phyloP scores from a whole-genome alignment of 805 yeast species.

The Nakazawaea wyomingensis region DNA sequence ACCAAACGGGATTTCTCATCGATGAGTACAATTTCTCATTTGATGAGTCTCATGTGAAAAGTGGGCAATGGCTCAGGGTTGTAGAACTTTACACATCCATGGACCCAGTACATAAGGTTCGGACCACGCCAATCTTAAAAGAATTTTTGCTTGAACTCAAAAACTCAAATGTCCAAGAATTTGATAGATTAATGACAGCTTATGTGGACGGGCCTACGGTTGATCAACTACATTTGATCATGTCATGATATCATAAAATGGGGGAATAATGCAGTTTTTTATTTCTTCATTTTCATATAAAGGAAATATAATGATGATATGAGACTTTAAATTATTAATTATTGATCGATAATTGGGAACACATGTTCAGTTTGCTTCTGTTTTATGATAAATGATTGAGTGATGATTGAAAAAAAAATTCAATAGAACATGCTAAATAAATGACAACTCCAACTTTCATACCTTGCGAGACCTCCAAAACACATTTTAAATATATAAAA shows the following conservation, averaged over 20 bases:
- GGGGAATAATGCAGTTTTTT: neutral
- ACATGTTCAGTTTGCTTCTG: too few species aligned
- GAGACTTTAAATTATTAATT: too few species aligned
- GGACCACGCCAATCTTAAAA: conserved; percentile 40
- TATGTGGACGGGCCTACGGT: conserved; percentile 24
- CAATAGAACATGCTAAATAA: too few species aligned
- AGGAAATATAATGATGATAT: neutral
- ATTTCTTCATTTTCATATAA: too few species aligned
- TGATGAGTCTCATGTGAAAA: conserved; percentile 21
- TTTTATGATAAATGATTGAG: too few species aligned
- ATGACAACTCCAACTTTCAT: too few species aligned
- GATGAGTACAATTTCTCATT: conserved; percentile 29
- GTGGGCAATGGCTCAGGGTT: conserved; percentile 39
- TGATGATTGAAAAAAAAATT: too few species aligned
- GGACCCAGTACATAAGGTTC: conserved; percentile 53
- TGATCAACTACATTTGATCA: conserved; percentile 23
- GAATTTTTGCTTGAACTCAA: conserved; percentile 25
- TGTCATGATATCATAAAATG: conserved; percentile 1
- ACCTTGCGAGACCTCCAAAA: too few species aligned
- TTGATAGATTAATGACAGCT: conserved; percentile 27
- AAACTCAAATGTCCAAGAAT: conserved; percentile 22
- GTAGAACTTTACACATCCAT: conserved; percentile 28
- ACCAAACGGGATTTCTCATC: conserved; percentile 37
- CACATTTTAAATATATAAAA: too few species aligned
- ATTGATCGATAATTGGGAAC: too few species aligned